phyloP scores from a whole-genome alignment of 495 filamentous ascomycete genomes.

The Aspergillus coremiiformis region DNA sequence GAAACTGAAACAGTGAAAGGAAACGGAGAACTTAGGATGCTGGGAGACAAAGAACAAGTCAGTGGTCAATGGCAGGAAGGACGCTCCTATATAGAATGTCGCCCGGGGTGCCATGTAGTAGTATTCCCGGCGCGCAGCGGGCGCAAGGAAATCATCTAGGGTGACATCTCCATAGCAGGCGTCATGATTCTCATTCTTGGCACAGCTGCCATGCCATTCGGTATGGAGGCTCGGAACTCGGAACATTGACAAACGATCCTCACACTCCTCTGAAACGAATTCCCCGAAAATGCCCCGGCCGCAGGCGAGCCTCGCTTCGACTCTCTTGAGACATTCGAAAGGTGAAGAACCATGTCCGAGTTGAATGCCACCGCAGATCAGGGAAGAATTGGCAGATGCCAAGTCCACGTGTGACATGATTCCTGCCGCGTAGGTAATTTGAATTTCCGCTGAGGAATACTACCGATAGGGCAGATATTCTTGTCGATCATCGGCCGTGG shows the following conservation, averaged over 20 bases:
- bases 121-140: no score
- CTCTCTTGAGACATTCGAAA: background rate
- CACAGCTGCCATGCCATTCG: background rate
- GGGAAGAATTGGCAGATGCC: background rate
- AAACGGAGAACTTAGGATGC: background rate
- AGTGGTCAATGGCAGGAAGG: background rate
- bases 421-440: no score
- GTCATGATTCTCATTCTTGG: background rate
- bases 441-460: background rate
- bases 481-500: background rate
- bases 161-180: background rate
- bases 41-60: background rate
- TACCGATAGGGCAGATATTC: background rate
- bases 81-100: background rate
- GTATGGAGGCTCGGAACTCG: background rate
- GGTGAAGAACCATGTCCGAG: background rate
- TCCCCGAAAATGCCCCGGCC: background rate
- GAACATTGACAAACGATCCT: background rate
- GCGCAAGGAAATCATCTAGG: no score
- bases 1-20: background rate
- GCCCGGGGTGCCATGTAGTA: background rate
- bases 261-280: background rate
- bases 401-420: no score
- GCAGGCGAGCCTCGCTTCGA: background rate
- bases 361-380: background rate